Percentiles rank a stretch among this genome's conserved stretches.
Evolutionary conservation across 2,329 filamentous ascomycete genomes (phyloP).

Genomic region (Claviceps pazoutovae): DNA sequence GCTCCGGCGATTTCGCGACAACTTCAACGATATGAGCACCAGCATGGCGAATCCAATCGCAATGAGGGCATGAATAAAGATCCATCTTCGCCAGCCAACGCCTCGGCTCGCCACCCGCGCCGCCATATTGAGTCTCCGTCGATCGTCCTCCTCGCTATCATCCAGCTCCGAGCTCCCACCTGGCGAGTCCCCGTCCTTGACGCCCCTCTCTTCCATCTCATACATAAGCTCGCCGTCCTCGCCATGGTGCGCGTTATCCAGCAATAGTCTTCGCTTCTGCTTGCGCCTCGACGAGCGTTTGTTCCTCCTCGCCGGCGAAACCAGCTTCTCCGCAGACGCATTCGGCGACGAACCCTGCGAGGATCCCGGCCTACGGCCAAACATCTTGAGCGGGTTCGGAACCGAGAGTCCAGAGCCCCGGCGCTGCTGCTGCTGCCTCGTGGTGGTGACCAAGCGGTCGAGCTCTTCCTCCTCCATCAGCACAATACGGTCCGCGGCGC

Average conservation of each 20-base stretch:
- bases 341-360: conserved; percentile 21
- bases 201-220: conserved; percentile 74
- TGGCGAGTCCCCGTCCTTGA: conserved; percentile 51
- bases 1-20: conserved; percentile 33
- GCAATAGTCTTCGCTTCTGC: conserved; percentile 38
- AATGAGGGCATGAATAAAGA: conserved; percentile 38
- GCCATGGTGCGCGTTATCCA: conserved; percentile 41
- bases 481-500: conserved; percentile 54
- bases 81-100: conserved; percentile 39
- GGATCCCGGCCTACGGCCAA: conserved; percentile 24
- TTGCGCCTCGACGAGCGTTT: conserved; percentile 35
- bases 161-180: conserved; percentile 49
- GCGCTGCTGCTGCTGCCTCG: conserved; percentile 33
- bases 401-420: conserved; percentile 35
- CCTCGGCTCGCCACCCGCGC: conserved; percentile 32
- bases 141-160: conserved; percentile 43
- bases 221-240: conserved; percentile 72
- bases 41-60: conserved; percentile 41
- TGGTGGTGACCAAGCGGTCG: conserved; percentile 43
- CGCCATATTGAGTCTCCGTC: conserved; percentile 35
- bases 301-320: conserved; percentile 31
- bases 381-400: conserved; percentile 34
- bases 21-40: conserved; percentile 43
- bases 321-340: conserved; percentile 34
- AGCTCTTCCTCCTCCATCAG: conserved; percentile 64